phyloP scores from a whole-genome alignment of 2,329 filamentous ascomycete species.

The Xylariales sp. region DNA sequence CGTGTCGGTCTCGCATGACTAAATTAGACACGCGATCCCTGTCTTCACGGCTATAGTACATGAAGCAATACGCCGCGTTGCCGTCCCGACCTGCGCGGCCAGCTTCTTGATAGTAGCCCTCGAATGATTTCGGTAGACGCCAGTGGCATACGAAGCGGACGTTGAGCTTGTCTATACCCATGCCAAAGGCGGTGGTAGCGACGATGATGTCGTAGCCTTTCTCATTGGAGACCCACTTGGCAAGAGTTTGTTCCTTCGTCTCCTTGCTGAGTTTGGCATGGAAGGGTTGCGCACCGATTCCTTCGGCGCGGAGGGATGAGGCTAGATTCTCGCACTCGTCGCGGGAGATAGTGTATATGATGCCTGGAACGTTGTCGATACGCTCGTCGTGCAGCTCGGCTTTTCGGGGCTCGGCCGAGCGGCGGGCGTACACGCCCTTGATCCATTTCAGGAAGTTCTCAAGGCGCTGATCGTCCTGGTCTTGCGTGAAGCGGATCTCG shows the following conservation, averaged over 20 bases:
- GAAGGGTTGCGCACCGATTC: constrained; percentile 70
- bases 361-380: constrained; percentile 63
- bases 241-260: constrained; percentile 66
- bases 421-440: constrained; percentile 64
- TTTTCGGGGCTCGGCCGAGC: constrained; percentile 54
- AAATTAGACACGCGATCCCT: constrained; percentile 65
- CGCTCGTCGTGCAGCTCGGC: constrained; percentile 56
- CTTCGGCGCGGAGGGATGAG: constrained; percentile 58
- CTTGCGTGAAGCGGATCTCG: constrained; percentile 77
- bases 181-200: constrained; percentile 92
- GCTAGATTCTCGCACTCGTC: constrained; percentile 71
- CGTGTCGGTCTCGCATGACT: constrained; percentile 42
- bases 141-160: constrained; percentile 95
- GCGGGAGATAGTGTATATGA: constrained; percentile 74
- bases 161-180: constrained; percentile 95
- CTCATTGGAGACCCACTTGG: constrained; percentile 67
- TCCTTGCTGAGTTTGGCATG: constrained; percentile 64
- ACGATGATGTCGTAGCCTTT: constrained; percentile 86
- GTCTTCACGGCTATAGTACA: constrained; percentile 89
- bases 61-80: constrained; percentile 77
- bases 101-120: constrained; percentile 94
- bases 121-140: constrained; percentile 89
- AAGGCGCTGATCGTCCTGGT: constrained; percentile 68
- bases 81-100: constrained; percentile 87
- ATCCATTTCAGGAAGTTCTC: constrained; percentile 75